Evolutionary conservation across 257 asterid genomes (phyloP), one percentile per base, ranked within the genome.

Genomic region (Primulina tabacum): DNA sequence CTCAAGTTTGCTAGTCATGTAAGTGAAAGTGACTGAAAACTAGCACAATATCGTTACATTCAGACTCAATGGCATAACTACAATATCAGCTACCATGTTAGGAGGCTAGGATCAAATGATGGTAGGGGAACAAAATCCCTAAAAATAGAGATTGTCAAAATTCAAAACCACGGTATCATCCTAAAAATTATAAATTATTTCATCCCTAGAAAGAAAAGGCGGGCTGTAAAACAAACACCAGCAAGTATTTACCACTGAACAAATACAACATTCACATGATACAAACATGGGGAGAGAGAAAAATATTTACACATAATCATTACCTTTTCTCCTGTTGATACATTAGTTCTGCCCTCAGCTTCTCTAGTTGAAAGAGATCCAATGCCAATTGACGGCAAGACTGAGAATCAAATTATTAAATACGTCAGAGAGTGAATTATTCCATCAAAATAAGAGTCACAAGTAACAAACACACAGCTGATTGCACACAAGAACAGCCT

Each of bases 351-450:
- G 75, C 97, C 99, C 77, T 94, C 99, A 37, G 99, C 96, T 82
- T 94, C 99, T 82, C 99, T 87, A 60, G 93, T 89, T 74, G 99
- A 89, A 79, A 94, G 96, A 81, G 97, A 95, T 75, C 97, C 97
- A 72, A 91, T 74, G 70, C 99, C 99, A 76, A 81, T 43, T 62
- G 99, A 91, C 6, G 99, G 92, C 83, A 94, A 75, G 28, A 87
- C 99, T 94, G 92, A 50, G 57, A 16, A 50, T 50, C 55, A 43
- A 14, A 14, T 43, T 43, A 40, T 43, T 6, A 57, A 64, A 57
- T 9, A 72, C 58, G 57, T 8, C 34, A 72, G 50, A 37, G 47
- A 14, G 8, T 12, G 29, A 20, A 73, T 10, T 32, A 66, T 21
- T 29, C 57, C 64, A 77, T 64, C 69, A 30, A 74, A 67, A 24